These are phyloP conservation scores for Cadophora malorum DNA, from an alignment of 2,329 filamentous ascomycete species.

Conservation along the genomic window DNA sequence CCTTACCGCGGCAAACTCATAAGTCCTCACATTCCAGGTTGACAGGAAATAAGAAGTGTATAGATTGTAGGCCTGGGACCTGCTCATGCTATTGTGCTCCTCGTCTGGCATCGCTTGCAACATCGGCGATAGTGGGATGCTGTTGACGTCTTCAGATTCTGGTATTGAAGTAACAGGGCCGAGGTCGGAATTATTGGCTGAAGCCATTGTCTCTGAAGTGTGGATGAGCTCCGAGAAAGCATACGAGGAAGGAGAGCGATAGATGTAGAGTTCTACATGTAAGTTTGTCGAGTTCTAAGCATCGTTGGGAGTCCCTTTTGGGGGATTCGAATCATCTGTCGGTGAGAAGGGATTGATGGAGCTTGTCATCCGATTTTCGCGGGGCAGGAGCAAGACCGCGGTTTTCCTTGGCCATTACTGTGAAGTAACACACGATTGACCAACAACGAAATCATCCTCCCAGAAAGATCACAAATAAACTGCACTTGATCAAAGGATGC, in stretches of 20 bases:
- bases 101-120: background rate
- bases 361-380: slow-evolving; percentile 8
- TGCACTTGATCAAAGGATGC: background rate
- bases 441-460: no score
- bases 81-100: slow-evolving; percentile 40
- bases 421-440: no score
- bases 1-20: slow-evolving; percentile 43
- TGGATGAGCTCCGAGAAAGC: no score
- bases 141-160: slow-evolving; percentile 5
- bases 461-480: background rate
- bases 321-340: background rate
- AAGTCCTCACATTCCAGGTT: slow-evolving; percentile 62
- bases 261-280: background rate
- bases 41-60: slow-evolving; percentile 62
- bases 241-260: background rate
- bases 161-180: background rate
- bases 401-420: no score
- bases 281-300: background rate
- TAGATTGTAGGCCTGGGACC: slow-evolving; percentile 48
- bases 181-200: slow-evolving; percentile 13
- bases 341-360: background rate
- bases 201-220: slow-evolving; percentile 5
- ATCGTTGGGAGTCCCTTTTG: background rate
- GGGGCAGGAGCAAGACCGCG: no score
- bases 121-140: slow-evolving; percentile 1